Base-by-base conservation (phyloP, 139 green algal genomes). In the Chlorella sp. region DNA sequence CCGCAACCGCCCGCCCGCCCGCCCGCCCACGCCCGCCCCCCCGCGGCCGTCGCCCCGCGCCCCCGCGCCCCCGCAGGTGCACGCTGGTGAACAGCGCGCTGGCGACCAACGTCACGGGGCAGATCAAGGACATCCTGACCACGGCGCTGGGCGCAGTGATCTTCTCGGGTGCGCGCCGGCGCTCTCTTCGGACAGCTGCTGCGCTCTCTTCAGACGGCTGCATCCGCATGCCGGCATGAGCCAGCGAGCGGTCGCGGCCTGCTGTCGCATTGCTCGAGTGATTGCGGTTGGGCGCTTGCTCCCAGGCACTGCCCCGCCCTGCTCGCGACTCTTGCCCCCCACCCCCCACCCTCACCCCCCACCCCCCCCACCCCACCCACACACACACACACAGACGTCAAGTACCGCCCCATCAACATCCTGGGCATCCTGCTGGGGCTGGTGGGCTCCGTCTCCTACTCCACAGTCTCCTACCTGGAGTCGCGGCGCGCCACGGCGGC, bases 51-150 rank as follows among this genome's bases (percentile, higher is more conserved):
- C 60, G 14, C 31, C 31, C 23, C 35, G 8, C 60, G 12, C 60
- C 60, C 31, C n/a, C 60, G 12, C 43, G 12, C 48, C 48, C 48
- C 11, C 14, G 31, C 72, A 78, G 72, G 33, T 90, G 86, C 77
- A 89, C 86, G 2, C 80, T 81, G 1, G 31, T 86, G 53, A 90
- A 90, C 73, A 84, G 76, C 0, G 74, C 86, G 8, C 61, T 90
- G 66, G 79, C 83, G 27, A 90, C 86, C 19, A 87, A 83, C 36
- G 80, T 90, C 40, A 86, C 81, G 31, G 86, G 86, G 5, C 80
- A 88, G 72, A 80, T 90, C 69, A 90, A 90, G 60, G 83, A 90
- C 72, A 79, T 90, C 17, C 36, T 89, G 6, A 84, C 77, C 8
- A 90, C 86, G 8, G 76, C 75, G 8, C 66, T 89, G 51, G 86